Conservation (phyloP, 2,329 filamentous ascomycete species). For the Penicillium sp. region DNA sequence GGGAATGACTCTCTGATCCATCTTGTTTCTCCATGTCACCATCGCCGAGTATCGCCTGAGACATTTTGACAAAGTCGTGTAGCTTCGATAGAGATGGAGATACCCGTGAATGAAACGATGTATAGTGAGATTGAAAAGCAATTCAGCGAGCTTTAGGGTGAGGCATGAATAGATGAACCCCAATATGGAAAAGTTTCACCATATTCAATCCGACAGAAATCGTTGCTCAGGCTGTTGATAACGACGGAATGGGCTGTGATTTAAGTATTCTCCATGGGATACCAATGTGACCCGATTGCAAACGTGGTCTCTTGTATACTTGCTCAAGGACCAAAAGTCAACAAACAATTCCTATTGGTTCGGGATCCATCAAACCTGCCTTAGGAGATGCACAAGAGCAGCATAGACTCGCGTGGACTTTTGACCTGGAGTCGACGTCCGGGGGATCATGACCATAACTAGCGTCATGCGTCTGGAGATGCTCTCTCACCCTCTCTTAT, state of each 20-base stretch:
- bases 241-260: neutral
- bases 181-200: neutral
- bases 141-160: neutral
- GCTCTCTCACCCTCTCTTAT: neutral
- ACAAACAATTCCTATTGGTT: constrained; percentile 17
- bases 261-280: neutral
- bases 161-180: constrained; percentile 1
- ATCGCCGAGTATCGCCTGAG: constrained; percentile 4
- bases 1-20: constrained; percentile 4
- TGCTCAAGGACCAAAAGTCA: neutral
- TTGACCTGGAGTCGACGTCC: constrained; percentile 21
- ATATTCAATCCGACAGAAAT: neutral
- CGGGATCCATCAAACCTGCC: constrained; percentile 1
- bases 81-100: neutral
- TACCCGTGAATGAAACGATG: too few relatives aligned
- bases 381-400: constrained; percentile 7
- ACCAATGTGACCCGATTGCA: neutral
- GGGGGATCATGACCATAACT: constrained; percentile 16
- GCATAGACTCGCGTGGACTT: constrained; percentile 8
- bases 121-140: neutral
- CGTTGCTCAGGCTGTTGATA: neutral
- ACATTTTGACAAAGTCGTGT: constrained; percentile 7
- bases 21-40: constrained; percentile 19
- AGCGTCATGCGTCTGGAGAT: constrained; percentile 12
- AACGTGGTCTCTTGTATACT: too few relatives aligned